These are phyloP conservation scores for Fomitopsis pulvina DNA, from an alignment of 768 basidiomycete genomes.

Conservation along the genomic window DNA sequence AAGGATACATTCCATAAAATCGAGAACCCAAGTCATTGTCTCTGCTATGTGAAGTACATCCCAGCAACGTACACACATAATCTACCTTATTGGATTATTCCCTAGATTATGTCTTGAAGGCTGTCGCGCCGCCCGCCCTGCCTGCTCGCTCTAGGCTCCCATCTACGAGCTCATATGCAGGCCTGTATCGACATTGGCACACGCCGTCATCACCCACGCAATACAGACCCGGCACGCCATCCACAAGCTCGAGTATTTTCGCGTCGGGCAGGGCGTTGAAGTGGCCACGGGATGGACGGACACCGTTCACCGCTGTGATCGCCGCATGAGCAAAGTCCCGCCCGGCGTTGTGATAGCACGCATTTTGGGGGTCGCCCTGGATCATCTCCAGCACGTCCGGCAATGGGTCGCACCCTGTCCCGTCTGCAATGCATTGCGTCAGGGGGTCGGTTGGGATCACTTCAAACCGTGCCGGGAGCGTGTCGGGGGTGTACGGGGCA, in stretches of 20 bases:
- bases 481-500: neutral
- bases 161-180: slow-evolving; percentile 78
- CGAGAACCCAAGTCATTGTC: neutral
- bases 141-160: slow-evolving; percentile 70
- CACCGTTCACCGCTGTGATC: slow-evolving; percentile 8
- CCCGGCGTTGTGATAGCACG: neutral
- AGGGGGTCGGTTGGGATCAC: neutral
- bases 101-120: neutral
- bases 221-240: slow-evolving; percentile 12
- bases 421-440: slow-evolving; percentile 10
- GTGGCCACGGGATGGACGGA: slow-evolving; percentile 7
- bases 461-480: slow-evolving; percentile 4
- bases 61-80: neutral
- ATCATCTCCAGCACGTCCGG: slow-evolving; percentile 13
- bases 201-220: slow-evolving; percentile 13
- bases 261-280: neutral
- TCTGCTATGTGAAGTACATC: too few species aligned
- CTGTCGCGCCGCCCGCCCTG: slow-evolving; percentile 31
- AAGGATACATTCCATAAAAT: neutral
- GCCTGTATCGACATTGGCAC: slow-evolving; percentile 43
- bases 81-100: neutral
- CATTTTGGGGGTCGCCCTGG: neutral
- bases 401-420: slow-evolving; percentile 6
- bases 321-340: neutral
- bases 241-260: neutral